A percentile compares a stretch with the other conserved stretches of the same genome.
Evolutionary conservation across 2,329 filamentous ascomycete genomes (phyloP).

Genomic region (Fusarium sp.): DNA sequence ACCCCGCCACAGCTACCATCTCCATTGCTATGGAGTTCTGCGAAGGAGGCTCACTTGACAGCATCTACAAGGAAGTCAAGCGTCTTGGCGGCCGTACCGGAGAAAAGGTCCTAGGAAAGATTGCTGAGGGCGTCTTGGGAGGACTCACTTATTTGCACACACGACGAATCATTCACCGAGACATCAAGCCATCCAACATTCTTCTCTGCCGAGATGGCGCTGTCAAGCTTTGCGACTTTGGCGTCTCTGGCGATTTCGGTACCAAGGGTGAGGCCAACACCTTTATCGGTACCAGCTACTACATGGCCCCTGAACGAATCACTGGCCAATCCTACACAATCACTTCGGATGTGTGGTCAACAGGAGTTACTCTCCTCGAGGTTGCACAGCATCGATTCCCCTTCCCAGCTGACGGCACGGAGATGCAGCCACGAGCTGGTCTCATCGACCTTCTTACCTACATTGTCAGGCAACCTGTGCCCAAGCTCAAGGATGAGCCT

Average conservation of each 20-base stretch:
- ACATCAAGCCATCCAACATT: slow-evolving; percentile 99
- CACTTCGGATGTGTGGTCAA: slow-evolving; percentile 97
- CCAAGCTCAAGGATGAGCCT: slow-evolving; percentile 94
- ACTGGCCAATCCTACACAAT: slow-evolving; percentile 98
- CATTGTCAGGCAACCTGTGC: slow-evolving; percentile 95
- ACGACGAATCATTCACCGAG: slow-evolving; percentile 97
- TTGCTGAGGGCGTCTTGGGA: slow-evolving; percentile 93
- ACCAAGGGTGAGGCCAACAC: slow-evolving; percentile 99
- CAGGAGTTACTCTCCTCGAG: slow-evolving; percentile 96
- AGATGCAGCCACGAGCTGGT: slow-evolving; percentile 92
- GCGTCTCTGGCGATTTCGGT: slow-evolving; percentile 96
- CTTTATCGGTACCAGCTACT: slow-evolving; percentile 98
- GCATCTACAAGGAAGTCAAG: slow-evolving; percentile 97
- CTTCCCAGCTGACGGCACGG: slow-evolving; percentile 95
- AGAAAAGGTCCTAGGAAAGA: slow-evolving; percentile 96
- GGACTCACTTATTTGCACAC: slow-evolving; percentile 95
- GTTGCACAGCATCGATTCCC: slow-evolving; percentile 99
- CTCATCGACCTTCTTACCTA: slow-evolving; percentile 97
- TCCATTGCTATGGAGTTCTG: slow-evolving; percentile 99
- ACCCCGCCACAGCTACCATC: slow-evolving; percentile 95
- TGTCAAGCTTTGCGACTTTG: slow-evolving; percentile 98
- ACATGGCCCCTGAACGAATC: slow-evolving; percentile 99
- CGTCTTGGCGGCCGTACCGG: slow-evolving; percentile 93
- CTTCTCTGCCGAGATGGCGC: slow-evolving; percentile 91
- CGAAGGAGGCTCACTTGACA: slow-evolving; percentile 94